Evolutionary conservation across 2,329 filamentous ascomycete species (phyloP).

Genomic region (Monosporascus sp.): DNA sequence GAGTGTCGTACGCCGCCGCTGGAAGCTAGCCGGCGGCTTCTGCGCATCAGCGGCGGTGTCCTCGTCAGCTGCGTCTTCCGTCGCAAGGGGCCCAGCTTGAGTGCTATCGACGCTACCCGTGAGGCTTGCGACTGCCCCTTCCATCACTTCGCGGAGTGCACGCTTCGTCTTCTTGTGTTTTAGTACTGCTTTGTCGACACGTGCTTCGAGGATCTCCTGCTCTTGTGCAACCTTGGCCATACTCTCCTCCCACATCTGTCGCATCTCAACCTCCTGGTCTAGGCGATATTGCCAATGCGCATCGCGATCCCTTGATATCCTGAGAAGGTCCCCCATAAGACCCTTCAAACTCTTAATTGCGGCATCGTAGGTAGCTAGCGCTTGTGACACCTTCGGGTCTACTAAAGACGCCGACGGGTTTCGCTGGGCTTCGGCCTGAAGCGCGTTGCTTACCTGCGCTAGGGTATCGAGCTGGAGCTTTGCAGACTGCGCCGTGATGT

Average conservation of each 20-base stretch:
- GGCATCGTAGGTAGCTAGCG: slow-evolving; percentile 78
- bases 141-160: slow-evolving; percentile 79
- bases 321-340: slow-evolving; percentile 78
- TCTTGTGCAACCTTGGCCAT: slow-evolving; percentile 96
- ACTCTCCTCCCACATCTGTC: slow-evolving; percentile 97
- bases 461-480: slow-evolving; percentile 89
- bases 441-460: slow-evolving; percentile 74
- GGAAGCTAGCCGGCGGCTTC: slow-evolving; percentile 37
- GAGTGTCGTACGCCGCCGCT: slow-evolving; percentile 59
- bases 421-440: slow-evolving; percentile 64
- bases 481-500: slow-evolving; percentile 93
- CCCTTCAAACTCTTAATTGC: slow-evolving; percentile 83
- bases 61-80: slow-evolving; percentile 29
- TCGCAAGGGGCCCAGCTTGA: slow-evolving; percentile 19
- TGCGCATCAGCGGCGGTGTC: slow-evolving; percentile 22
- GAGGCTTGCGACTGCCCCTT: slow-evolving; percentile 37
- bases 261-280: slow-evolving; percentile 84
- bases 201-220: slow-evolving; percentile 84
- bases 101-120: slow-evolving; percentile 25
- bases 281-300: slow-evolving; percentile 95
- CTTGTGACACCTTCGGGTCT: slow-evolving; percentile 70
- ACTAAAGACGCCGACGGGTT: slow-evolving; percentile 69
- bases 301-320: slow-evolving; percentile 90
- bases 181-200: slow-evolving; percentile 81
- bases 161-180: slow-evolving; percentile 87